Evolutionary conservation across 192 early-diverging fungal species (phyloP).

Genomic region (Diversispora eburnea): DNA sequence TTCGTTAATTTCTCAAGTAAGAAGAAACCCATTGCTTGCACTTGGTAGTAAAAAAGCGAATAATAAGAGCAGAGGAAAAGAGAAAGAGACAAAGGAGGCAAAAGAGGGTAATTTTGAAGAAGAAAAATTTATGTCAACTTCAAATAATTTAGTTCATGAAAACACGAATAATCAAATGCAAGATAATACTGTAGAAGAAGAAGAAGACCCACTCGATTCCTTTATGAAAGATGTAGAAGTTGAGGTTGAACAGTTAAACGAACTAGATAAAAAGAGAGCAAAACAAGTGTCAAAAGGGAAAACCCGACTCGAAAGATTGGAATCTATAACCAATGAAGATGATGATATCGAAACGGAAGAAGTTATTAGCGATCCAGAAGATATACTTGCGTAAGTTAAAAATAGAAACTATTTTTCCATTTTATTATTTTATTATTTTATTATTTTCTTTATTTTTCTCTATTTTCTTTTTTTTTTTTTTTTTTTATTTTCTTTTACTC

Average conservation of each 20-base stretch:
- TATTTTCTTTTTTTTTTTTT: no score
- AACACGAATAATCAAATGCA: conserved; percentile 2
- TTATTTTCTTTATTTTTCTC: conserved; percentile 10
- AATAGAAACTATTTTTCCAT: not conserved
- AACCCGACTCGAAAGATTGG: conserved; percentile 17
- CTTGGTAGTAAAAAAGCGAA: conserved; percentile 15
- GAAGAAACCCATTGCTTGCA: conserved; percentile 22
- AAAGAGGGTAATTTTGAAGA: conserved; percentile 1
- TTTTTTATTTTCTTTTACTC: no score
- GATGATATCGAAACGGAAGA: conserved; percentile 50
- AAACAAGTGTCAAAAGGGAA: conserved; percentile 31
- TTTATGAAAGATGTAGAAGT: conserved; percentile 84
- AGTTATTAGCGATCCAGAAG: conserved; percentile 60
- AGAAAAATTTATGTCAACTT: conserved; percentile 1
- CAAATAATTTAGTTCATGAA: conserved; percentile 29
- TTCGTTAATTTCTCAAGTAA: not conserved
- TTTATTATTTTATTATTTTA: not conserved
- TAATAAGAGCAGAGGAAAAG: conserved; percentile 11
- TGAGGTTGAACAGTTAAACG: conserved; percentile 65
- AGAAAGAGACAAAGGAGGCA: conserved; percentile 10
- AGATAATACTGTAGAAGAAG: conserved; percentile 39
- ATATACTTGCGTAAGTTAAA: conserved; percentile 57
- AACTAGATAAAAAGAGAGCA: conserved; percentile 51
- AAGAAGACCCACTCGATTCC: conserved; percentile 72
- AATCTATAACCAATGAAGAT: conserved; percentile 34